A percentile compares a stretch with the other conserved stretches of the same genome.
phyloP scores from a whole-genome alignment of 495 filamentous ascomycete genomes.

The Astrothelium subdiscretum region DNA sequence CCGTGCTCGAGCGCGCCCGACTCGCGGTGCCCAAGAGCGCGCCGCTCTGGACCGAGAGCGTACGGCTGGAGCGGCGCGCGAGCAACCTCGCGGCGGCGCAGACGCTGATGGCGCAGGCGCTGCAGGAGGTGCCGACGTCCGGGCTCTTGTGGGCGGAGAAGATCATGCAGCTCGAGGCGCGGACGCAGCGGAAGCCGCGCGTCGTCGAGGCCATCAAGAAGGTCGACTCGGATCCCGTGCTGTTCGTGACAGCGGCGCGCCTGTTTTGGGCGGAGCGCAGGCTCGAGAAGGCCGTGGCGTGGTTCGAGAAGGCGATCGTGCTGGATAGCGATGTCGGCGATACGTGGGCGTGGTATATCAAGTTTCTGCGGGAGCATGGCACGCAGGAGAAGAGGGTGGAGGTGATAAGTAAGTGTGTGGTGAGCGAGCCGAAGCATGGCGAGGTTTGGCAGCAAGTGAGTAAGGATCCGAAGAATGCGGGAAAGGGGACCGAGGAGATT shows the following conservation, averaged over 20 bases:
- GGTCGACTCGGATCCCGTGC: constrained; percentile 77
- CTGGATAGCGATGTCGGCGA: constrained; percentile 79
- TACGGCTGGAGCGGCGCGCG: constrained; percentile 84
- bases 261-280: constrained; percentile 72
- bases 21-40: constrained; percentile 74
- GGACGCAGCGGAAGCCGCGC: constrained; percentile 82
- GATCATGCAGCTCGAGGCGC: constrained; percentile 85
- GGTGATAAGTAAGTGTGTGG: constrained; percentile 59
- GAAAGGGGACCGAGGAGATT: constrained; percentile 64
- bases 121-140: constrained; percentile 83
- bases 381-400: constrained; percentile 82
- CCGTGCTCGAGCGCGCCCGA: constrained; percentile 79
- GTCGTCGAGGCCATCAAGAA: constrained; percentile 92
- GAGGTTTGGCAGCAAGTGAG: constrained; percentile 81
- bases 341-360: constrained; percentile 97
- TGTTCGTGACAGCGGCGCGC: constrained; percentile 67
- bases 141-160: constrained; percentile 86
- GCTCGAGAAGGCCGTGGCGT: constrained; percentile 82
- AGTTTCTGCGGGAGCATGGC: constrained; percentile 82
- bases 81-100: constrained; percentile 75
- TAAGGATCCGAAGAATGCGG: constrained; percentile 74
- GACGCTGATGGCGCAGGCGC: constrained; percentile 78
- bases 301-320: constrained; percentile 92
- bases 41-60: constrained; percentile 80
- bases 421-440: constrained; percentile 78